Evolutionary conservation across 2,329 filamentous ascomycete genomes (phyloP).

Genomic region (Huntiella bhutanensis): DNA sequence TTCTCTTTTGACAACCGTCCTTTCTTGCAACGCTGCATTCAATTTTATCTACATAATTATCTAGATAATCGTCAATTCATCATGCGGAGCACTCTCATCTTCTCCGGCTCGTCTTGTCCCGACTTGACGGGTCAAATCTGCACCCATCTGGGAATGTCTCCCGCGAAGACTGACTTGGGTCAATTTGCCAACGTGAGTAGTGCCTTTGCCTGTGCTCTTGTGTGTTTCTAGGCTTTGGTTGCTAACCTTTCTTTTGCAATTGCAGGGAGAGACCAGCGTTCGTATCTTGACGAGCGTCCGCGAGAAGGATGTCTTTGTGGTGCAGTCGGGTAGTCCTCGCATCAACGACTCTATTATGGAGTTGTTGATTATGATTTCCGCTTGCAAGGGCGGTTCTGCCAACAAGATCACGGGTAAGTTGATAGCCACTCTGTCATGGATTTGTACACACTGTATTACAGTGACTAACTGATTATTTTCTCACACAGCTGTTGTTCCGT

Average conservation of each 20-base stretch:
- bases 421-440: not conserved
- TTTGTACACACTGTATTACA: not conserved
- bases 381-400: constrained; percentile 92
- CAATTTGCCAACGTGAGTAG: constrained; percentile 49
- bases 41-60: not conserved
- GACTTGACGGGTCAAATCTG: constrained; percentile 47
- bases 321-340: constrained; percentile 86
- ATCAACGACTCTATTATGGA: constrained; percentile 99
- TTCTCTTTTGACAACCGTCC: no score
- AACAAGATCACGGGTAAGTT: constrained; percentile 82
- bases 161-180: constrained; percentile 44
- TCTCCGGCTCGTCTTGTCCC: constrained; percentile 48
- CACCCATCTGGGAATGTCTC: constrained; percentile 46
- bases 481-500: constrained; percentile 57
- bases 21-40: no score
- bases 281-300: constrained; percentile 59
- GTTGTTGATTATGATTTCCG: constrained; percentile 95
- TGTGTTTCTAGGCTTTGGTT: constrained; percentile 1
- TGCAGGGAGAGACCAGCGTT: constrained; percentile 50
- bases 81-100: constrained; percentile 50
- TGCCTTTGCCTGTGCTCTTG: not conserved
- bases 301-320: constrained; percentile 97
- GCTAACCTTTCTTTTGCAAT: constrained; percentile 14
- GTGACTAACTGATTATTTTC: constrained; percentile 7
- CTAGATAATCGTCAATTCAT: not conserved